phyloP scores from a whole-genome alignment of 164 flowering plant genomes.

The Vitis riparia region DNA sequence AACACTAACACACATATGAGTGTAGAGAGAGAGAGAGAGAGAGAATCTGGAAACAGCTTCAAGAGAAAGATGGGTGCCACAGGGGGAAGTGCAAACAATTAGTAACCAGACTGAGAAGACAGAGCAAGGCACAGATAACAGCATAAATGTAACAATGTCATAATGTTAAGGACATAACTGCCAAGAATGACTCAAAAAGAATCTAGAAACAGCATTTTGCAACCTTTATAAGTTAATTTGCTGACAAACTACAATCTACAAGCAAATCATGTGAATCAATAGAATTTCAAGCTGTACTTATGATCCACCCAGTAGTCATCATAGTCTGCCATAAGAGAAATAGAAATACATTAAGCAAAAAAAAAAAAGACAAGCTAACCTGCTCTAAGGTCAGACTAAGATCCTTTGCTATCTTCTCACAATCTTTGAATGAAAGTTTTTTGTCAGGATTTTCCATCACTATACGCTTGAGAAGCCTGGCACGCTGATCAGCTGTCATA shows the following conservation, averaged over 20 bases:
- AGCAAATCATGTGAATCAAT: neutral
- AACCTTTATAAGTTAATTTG: neutral
- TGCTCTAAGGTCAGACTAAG: constrained; percentile 78
- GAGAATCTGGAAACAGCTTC: no score
- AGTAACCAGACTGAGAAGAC: neutral
- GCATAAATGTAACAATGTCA: no score
- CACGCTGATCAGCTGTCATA: constrained; percentile 88
- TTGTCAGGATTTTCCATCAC: constrained; percentile 39
- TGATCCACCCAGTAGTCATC: neutral
- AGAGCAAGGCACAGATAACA: no score
- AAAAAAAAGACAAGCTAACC: constrained; percentile 38
- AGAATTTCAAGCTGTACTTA: neutral
- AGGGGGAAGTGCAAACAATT: neutral
- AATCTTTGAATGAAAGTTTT: constrained; percentile 61
- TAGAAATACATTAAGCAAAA: neutral
- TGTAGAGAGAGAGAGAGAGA: neutral
- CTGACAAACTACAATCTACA: neutral
- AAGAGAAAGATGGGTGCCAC: neutral
- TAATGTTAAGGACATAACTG: neutral
- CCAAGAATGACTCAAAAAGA: neutral
- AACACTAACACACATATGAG: neutral
- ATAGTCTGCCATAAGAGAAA: neutral
- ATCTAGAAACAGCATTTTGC: neutral
- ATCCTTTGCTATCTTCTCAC: constrained; percentile 76
- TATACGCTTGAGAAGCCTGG: constrained; percentile 63